Evolutionary conservation across 2,329 filamentous ascomycete genomes (phyloP).

Genomic region (Torrubiellomyces zombiae): DNA sequence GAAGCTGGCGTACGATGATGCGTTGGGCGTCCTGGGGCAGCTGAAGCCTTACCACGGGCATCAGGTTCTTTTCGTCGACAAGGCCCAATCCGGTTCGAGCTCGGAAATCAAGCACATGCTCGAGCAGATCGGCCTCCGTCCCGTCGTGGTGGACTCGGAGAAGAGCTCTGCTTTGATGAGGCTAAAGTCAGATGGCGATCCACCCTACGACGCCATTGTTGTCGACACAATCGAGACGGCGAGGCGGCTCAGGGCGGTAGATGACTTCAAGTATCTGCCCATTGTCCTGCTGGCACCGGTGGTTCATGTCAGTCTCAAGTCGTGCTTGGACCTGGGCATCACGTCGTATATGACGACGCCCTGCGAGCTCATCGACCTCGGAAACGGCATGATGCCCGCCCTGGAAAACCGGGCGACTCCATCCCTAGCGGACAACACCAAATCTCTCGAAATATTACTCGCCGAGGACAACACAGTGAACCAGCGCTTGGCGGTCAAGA

Average conservation of each 20-base stretch:
- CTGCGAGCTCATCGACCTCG: constrained; percentile 82
- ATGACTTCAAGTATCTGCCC: constrained; percentile 95
- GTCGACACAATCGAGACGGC: constrained; percentile 89
- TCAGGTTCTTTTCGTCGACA: constrained; percentile 87
- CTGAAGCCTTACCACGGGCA: constrained; percentile 84
- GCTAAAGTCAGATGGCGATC: constrained; percentile 35
- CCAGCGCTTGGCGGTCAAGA: constrained; percentile 88
- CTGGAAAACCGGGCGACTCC: constrained; percentile 86
- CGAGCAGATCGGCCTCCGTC: constrained; percentile 59
- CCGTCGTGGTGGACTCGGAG: constrained; percentile 70
- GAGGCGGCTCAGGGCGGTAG: constrained; percentile 66
- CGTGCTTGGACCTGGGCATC: constrained; percentile 83
- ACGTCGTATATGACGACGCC: constrained; percentile 99
- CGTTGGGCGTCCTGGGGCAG: constrained; percentile 63
- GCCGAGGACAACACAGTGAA: constrained; percentile 98
- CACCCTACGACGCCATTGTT: constrained; percentile 85
- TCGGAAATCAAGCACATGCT: constrained; percentile 67
- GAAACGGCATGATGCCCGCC: constrained; percentile 90
- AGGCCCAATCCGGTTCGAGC: constrained; percentile 63
- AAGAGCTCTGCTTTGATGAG: constrained; percentile 42
- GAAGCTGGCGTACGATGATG: constrained; percentile 64
- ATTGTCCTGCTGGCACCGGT: constrained; percentile 82
- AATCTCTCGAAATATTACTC: constrained; percentile 86
- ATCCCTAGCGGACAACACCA: constrained; percentile 80
- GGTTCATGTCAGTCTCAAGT: constrained; percentile 84